Conservation (phyloP, 2,329 filamentous ascomycete species). For the Polychaeton citri region DNA sequence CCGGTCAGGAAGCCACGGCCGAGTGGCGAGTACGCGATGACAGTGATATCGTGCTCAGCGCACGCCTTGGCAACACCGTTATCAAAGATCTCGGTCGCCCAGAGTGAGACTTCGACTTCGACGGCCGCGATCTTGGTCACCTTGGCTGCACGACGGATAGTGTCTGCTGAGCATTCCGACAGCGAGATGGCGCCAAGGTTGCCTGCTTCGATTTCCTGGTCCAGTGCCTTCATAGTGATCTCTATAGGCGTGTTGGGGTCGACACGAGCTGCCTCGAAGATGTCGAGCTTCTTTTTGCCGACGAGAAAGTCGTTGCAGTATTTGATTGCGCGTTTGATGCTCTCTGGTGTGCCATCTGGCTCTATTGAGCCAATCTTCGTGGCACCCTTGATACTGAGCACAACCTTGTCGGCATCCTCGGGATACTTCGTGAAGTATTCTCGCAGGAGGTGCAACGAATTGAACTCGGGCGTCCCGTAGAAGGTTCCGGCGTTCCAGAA, state of each 20-base stretch:
- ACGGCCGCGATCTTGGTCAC: conserved; percentile 45
- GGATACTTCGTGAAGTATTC: conserved; percentile 40
- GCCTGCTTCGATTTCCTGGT: conserved; percentile 21
- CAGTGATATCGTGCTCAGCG: conserved; percentile 50
- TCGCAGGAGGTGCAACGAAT: conserved; percentile 35
- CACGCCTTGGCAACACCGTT: conserved; percentile 46
- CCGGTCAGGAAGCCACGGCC: conserved; percentile 48
- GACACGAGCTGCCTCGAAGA: conserved; percentile 35
- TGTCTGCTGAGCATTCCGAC: conserved; percentile 31
- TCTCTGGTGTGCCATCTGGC: conserved; percentile 28
- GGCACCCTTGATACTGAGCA: conserved; percentile 39
- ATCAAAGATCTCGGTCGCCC: conserved; percentile 41
- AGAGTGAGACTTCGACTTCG: conserved; percentile 48
- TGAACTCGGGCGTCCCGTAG: conserved; percentile 33
- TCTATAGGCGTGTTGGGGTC: conserved; percentile 32
- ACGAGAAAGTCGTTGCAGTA: conserved; percentile 32
- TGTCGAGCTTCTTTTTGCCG: conserved; percentile 34
- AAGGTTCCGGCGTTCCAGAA: conserved; percentile 39
- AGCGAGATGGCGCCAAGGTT: conserved; percentile 34
- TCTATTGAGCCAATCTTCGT: conserved; percentile 19
- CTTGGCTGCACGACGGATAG: conserved; percentile 35
- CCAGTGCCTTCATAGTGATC: conserved; percentile 29
- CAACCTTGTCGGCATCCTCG: conserved; percentile 36
- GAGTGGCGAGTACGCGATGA: conserved; percentile 61
- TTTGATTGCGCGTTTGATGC: conserved; percentile 31